Base-by-base conservation (phyloP, 2,329 filamentous ascomycete species). In the Calonectria pauciramosa region DNA sequence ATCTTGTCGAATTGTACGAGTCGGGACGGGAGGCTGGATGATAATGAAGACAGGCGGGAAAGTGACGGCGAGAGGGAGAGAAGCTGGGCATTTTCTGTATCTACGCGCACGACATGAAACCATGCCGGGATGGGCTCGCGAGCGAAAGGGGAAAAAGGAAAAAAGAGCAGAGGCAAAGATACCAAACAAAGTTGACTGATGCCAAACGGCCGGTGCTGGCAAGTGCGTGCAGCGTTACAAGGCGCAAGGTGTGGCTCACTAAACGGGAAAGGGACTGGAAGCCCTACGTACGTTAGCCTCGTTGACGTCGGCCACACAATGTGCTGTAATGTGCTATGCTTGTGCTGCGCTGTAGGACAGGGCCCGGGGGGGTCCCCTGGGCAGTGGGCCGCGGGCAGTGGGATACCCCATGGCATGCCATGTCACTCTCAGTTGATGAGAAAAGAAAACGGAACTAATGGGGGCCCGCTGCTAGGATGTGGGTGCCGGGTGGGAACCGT, bases 211-310 rank as follows among this genome's bases (percentile, higher is more conserved):
- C 47, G 30, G 47, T 32, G 64, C 49, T 66, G 70, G 51, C 70
- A 71, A 26, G 54, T 60, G 54, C 32, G 63, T 52, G 38, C 38
- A 54, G 38, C 44, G 54, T 32, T 41, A 32, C 41, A 71, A 60
- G 63, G 70, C 52, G 47, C 41, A 71, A 67, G 51, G 70, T 67
- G 64, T 68, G 60, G 63, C 54, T 72, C 65, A 68, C 65, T 69
- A 56, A 68, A 68, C 65, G 49, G 65, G 65, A 68, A 72, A 49
- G 56, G 70, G 70, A 64, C 68, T 68, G 64, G 70, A 72, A 69
- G 70, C 64, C 65, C 54, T 68, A 60, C 52, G 52, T 38, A 72
- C 70, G 69, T 72, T 72, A 72, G 70, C 70, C 70, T 72, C 47
- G 70, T 65, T 65, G 65, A 69, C 54, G 56, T 65, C 34, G 65